phyloP scores from a whole-genome alignment of 139 green algal genomes.

The Marvania coccoides region DNA sequence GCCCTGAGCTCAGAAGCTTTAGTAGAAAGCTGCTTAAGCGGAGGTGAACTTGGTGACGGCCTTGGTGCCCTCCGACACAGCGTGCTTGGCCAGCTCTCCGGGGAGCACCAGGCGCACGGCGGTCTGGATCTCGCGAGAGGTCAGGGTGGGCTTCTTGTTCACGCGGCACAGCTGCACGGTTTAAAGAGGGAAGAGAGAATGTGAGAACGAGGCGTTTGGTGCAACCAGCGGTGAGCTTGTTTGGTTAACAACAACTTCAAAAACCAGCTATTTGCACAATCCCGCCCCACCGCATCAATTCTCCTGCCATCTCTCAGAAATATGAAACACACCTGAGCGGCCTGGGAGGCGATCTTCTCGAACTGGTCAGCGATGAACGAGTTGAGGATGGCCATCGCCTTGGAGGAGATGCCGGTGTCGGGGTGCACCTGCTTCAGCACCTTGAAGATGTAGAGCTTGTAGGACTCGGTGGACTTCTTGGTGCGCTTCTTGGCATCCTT shows the following conservation, averaged over 20 bases:
- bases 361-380: constrained; percentile 55
- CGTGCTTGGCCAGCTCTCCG: constrained; percentile 63
- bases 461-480: constrained; percentile 20
- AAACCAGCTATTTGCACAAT: too few relatives aligned
- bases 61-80: constrained; percentile 75
- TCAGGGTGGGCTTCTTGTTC: constrained; percentile 89
- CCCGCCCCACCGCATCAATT: neutral
- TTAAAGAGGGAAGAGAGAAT: neutral
- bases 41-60: constrained; percentile 87
- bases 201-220: neutral
- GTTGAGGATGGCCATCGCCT: constrained; percentile 81
- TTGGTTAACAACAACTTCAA: too few relatives aligned
- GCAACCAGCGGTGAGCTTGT: neutral
- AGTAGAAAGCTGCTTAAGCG: constrained; percentile 34
- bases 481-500: neutral
- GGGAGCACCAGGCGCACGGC: constrained; percentile 68
- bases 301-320: too few relatives aligned
- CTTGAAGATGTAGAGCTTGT: constrained; percentile 51
- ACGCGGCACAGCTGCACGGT: constrained; percentile 49
- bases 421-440: constrained; percentile 78
- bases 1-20: too few relatives aligned
- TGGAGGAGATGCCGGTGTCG: constrained; percentile 74
- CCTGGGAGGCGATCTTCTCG: too few relatives aligned
- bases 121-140: constrained; percentile 85
- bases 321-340: too few relatives aligned